Evolutionary conservation across 495 filamentous ascomycete genomes (phyloP), one percentile per base, ranked within the genome.

Genomic region (Cenococcum geophilum): DNA sequence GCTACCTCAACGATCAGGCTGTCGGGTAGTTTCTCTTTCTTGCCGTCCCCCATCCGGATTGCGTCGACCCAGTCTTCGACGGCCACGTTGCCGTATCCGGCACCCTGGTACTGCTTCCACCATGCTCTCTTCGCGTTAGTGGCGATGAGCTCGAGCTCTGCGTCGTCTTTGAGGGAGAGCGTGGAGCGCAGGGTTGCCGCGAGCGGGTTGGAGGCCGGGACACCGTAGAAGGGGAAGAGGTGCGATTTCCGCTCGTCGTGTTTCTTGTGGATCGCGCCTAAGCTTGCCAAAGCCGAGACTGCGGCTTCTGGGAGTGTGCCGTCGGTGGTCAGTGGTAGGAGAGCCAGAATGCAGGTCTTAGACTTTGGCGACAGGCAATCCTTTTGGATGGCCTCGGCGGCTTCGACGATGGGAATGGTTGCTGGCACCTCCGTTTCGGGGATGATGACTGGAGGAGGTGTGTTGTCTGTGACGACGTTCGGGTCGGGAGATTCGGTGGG

Each of bases 31-130:
- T 86, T 89, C 72, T 85, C 80, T 79, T 92, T 96, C 21, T 79
- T 72, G 5, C 87, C 87, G 66, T 96, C 95, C 49, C 91, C 89
- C 70, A 98, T 77, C 23, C 88, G 82, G 64, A 97, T 89, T 2
- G 80, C 82, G 71, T 98, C 93, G 62, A 97, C 80, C 91, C 91
- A 97, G 56, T 78, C 76, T 73, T 95, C 90, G 37, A 97, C 74
- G 10, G 79, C 78, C 35, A 78, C 78, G 34, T 80, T 70, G 11
- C 77, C 78, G 61, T 83, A 89, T 58, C 78, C 76, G 6, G 68
- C 74, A 4, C 77, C 75, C 37, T 79, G 75, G 66, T 86, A 95
- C 40, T 79, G 83, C 62, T 87, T 84, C 80, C 85, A 95, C 95
- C 93, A 97, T 22, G 83, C 83, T 37, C 91, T 79, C 64, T 89